Evolutionary conservation across 352 stramenopile genomes (phyloP).

Genomic region (Globisporangium mamillatum): DNA sequence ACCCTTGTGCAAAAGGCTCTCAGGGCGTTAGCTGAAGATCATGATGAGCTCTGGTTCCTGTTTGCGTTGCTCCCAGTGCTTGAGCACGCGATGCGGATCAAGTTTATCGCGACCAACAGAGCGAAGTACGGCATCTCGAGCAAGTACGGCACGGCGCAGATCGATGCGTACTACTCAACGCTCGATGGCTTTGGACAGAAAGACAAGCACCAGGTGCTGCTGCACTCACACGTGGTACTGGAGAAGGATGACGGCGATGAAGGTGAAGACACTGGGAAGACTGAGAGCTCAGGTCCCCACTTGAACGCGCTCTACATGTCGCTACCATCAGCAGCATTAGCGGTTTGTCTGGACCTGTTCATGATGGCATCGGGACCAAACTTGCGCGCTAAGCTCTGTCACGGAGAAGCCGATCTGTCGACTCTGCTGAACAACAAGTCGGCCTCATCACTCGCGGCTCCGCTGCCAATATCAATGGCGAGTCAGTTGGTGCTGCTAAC

Average conservation of each 20-base stretch:
- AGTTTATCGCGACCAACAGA: constrained; percentile 53
- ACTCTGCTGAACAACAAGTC: constrained; percentile 16
- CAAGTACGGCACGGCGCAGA: constrained; percentile 48
- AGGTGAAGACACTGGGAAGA: not conserved
- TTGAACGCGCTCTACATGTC: constrained; percentile 51
- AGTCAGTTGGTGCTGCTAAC: constrained; percentile 38
- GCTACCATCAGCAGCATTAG: constrained; percentile 36
- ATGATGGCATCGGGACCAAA: constrained; percentile 71
- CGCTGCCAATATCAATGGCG: constrained; percentile 21
- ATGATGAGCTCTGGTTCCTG: constrained; percentile 56
- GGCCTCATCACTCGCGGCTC: not conserved
- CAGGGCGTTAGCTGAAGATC: constrained; percentile 13
- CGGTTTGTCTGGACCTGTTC: constrained; percentile 63
- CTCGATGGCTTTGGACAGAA: constrained; percentile 74
- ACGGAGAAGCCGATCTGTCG: constrained; percentile 53
- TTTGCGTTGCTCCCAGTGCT: constrained; percentile 64
- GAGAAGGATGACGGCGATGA: not conserved
- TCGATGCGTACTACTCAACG: constrained; percentile 76
- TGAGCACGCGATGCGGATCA: constrained; percentile 54
- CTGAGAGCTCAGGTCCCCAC: not conserved
- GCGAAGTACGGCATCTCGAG: constrained; percentile 25
- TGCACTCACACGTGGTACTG: constrained; percentile 38
- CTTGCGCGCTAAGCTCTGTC: constrained; percentile 67
- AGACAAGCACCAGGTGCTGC: constrained; percentile 73
- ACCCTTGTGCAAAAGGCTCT: constrained; percentile 38